Conservation (phyloP, 1,284 basidiomycete genomes). For the Abortiporus biennis region DNA sequence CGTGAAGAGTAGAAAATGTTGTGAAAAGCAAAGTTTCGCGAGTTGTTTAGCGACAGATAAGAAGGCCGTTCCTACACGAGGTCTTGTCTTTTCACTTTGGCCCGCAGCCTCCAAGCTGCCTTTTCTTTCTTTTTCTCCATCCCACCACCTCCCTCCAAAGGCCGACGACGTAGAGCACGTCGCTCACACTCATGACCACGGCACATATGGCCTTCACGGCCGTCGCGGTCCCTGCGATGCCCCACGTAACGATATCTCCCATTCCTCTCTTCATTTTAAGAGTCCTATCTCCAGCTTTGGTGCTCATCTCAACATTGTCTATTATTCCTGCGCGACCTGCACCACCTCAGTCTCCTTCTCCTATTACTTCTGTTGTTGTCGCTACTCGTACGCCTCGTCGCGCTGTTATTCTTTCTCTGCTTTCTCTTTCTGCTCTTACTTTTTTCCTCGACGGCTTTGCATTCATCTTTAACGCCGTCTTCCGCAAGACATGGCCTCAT, state of each 20-base stretch:
- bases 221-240: slow-evolving; percentile 11
- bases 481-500: slow-evolving; percentile 58
- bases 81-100: slow-evolving; percentile 7
- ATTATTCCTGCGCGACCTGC: slow-evolving; percentile 45
- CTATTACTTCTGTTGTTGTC: slow-evolving; percentile 72
- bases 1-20: slow-evolving; percentile 4
- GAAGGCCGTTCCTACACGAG: slow-evolving; percentile 14
- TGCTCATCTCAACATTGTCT: slow-evolving; percentile 54
- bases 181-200: too few species aligned
- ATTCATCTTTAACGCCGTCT: slow-evolving; percentile 57
- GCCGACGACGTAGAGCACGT: slow-evolving; percentile 23
- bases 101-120: slow-evolving; percentile 14
- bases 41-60: too few species aligned
- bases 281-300: slow-evolving; percentile 55
- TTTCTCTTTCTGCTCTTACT: slow-evolving; percentile 71
- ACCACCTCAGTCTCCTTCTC: slow-evolving; percentile 45
- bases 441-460: slow-evolving; percentile 81
- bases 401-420: slow-evolving; percentile 59
- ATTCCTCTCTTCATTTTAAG: slow-evolving; percentile 48
- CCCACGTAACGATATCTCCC: slow-evolving; percentile 7
- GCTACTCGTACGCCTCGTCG: slow-evolving; percentile 65
- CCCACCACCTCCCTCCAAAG: slow-evolving; percentile 18
- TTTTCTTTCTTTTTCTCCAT: slow-evolving; percentile 14
- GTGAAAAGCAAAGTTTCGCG: neutral
- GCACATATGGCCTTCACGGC: too few species aligned